These are phyloP conservation scores for Heimioporus sp. DNA, from an alignment of 768 basidiomycete species.

Conservation along the genomic window DNA sequence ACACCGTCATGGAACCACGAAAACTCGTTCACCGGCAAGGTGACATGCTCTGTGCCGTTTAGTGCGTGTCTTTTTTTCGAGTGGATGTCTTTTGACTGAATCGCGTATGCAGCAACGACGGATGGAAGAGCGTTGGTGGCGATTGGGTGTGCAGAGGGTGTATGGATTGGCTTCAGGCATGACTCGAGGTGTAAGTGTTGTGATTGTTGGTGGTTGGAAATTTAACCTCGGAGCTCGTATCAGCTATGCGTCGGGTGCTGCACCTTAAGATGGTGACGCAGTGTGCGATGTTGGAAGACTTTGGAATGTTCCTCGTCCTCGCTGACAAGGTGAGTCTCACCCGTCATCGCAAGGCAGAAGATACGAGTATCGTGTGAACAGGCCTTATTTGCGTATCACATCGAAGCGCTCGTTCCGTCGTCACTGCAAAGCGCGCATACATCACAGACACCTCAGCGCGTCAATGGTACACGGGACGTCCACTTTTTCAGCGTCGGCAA, in stretches of 20 bases:
- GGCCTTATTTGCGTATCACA: slow-evolving; percentile 91
- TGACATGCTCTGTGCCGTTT: slow-evolving; percentile 95
- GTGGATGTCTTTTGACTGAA: slow-evolving; percentile 7
- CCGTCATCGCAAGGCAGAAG: background rate
- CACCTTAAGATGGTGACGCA: slow-evolving; percentile 94
- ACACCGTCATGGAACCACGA: slow-evolving; percentile 66
- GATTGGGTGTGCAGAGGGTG: slow-evolving; percentile 92
- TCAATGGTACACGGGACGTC: slow-evolving; percentile 89
- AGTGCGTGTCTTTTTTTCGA: slow-evolving; percentile 40
- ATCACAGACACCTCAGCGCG: slow-evolving; percentile 82
- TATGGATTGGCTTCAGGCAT: slow-evolving; percentile 92
- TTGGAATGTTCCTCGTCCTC: slow-evolving; percentile 93
- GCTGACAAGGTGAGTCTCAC: slow-evolving; percentile 71
- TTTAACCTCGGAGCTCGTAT: slow-evolving; percentile 8
- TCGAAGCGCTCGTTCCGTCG: slow-evolving; percentile 94
- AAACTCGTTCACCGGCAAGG: slow-evolving; percentile 73
- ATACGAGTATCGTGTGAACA: slow-evolving; percentile 24
- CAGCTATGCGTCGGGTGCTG: slow-evolving; percentile 89
- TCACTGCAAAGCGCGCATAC: slow-evolving; percentile 65
- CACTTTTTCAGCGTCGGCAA: slow-evolving; percentile 95
- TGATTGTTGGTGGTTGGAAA: background rate
- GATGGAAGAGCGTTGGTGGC: slow-evolving; percentile 88
- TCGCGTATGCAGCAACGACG: slow-evolving; percentile 55
- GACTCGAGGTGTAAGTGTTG: slow-evolving; percentile 68
- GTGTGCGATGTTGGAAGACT: slow-evolving; percentile 94